A percentile compares a stretch with the other conserved stretches of the same genome.
Evolutionary conservation across 768 basidiomycete species (phyloP).

Genomic region (Panellus pusillus): DNA sequence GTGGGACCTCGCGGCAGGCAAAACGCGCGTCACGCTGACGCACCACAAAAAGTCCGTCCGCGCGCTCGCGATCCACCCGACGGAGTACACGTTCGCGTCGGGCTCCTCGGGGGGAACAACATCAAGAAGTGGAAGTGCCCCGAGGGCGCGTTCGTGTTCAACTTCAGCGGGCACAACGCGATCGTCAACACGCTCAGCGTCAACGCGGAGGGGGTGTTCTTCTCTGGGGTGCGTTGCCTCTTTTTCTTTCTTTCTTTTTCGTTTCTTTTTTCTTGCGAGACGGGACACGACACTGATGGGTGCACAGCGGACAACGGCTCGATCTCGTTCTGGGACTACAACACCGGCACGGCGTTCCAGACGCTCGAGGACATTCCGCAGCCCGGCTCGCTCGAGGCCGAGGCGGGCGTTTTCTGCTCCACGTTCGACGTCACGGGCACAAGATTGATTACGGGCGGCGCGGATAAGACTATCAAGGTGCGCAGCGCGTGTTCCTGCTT

Average conservation of each 20-base stretch:
- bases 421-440: slow-evolving; percentile 97
- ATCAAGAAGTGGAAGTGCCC: slow-evolving; percentile 99
- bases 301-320: slow-evolving; percentile 87
- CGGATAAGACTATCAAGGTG: slow-evolving; percentile 99
- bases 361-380: slow-evolving; percentile 92
- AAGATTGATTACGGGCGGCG: slow-evolving; percentile 90
- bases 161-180: slow-evolving; percentile 94
- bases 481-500: too few species aligned
- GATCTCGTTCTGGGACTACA: slow-evolving; percentile 91
- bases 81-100: slow-evolving; percentile 94
- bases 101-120: slow-evolving; percentile 98
- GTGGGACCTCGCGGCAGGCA: slow-evolving; percentile 98
- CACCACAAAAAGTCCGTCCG: slow-evolving; percentile 99
- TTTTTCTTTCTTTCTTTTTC: too few species aligned
- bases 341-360: slow-evolving; percentile 94
- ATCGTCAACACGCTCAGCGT: slow-evolving; percentile 96
- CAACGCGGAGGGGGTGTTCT: slow-evolving; percentile 95
- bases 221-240: slow-evolving; percentile 94
- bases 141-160: slow-evolving; percentile 93
- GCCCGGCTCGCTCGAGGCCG: slow-evolving; percentile 96
- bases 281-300: too few species aligned
- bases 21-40: slow-evolving; percentile 94
- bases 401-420: slow-evolving; percentile 95
- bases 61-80: slow-evolving; percentile 91
- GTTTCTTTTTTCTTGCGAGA: neutral